These are phyloP conservation scores for Saturnispora galanensis DNA, from an alignment of 805 yeast species.

Conservation along the genomic window DNA sequence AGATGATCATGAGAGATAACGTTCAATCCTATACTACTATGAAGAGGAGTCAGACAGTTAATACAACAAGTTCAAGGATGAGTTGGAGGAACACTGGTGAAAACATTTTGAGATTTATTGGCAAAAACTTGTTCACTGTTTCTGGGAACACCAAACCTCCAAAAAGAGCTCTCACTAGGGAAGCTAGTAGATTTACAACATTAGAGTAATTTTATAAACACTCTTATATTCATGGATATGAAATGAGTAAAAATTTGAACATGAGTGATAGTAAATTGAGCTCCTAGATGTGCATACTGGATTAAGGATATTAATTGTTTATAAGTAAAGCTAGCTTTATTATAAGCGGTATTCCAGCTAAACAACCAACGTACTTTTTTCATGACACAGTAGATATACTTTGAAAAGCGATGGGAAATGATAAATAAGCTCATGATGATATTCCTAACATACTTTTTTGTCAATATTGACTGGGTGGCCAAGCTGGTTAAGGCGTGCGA, in stretches of 20 bases:
- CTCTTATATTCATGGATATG: neutral
- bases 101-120: constrained; percentile 1
- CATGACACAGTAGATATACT: too few relatives aligned
- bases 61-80: neutral
- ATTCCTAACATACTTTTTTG: too few relatives aligned
- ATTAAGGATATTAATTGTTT: too few relatives aligned
- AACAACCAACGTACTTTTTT: too few relatives aligned
- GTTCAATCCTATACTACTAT: constrained; percentile 42
- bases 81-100: constrained; percentile 4
- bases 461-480: constrained; percentile 39
- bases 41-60: constrained; percentile 21
- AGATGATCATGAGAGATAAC: constrained; percentile 51
- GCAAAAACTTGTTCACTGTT: constrained; percentile 2
- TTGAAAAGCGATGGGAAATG: too few relatives aligned
- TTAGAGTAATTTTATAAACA: neutral
- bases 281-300: too few relatives aligned
- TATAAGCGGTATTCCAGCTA: too few relatives aligned
- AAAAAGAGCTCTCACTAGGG: constrained; percentile 5
- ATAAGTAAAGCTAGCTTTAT: too few relatives aligned
- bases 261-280: neutral
- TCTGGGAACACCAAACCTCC: constrained; percentile 4
- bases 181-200: constrained; percentile 1
- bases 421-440: too few relatives aligned
- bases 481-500: constrained; percentile 55
- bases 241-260: neutral